These are phyloP conservation scores for Melanogaster broomeanus DNA, from an alignment of 768 basidiomycete species.

Conservation along the genomic window DNA sequence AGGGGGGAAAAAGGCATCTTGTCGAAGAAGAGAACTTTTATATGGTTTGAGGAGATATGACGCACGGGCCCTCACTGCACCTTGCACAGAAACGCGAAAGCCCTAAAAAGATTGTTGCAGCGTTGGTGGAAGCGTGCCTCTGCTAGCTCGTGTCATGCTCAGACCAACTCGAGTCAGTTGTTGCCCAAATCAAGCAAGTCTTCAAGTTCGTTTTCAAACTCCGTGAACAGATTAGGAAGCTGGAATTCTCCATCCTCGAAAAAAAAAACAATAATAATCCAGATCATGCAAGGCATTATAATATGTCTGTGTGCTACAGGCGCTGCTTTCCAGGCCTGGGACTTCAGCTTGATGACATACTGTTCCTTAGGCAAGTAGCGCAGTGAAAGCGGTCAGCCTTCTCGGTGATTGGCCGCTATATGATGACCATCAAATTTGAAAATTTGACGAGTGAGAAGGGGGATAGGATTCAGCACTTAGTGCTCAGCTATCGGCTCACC, in stretches of 20 bases:
- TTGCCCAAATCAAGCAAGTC: constrained; percentile 26
- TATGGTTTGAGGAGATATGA: constrained; percentile 21
- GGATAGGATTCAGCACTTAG: too few species aligned
- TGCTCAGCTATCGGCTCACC: too few species aligned
- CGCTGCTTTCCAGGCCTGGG: too few species aligned
- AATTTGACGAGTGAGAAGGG: too few species aligned
- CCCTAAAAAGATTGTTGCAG: constrained; percentile 19
- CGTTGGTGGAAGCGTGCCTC: constrained; percentile 24
- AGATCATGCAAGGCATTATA: not conserved
- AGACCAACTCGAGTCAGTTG: constrained; percentile 4
- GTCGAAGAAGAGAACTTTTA: constrained; percentile 17
- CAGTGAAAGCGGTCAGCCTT: too few species aligned
- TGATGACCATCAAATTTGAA: too few species aligned
- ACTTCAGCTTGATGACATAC: too few species aligned
- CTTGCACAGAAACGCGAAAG: constrained; percentile 16
- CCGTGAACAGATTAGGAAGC: constrained; percentile 4
- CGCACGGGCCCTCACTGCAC: constrained; percentile 33
- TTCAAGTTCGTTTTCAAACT: constrained; percentile 26
- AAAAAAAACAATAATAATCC: too few species aligned
- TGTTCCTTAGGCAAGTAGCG: too few species aligned
- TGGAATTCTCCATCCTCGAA: too few species aligned
- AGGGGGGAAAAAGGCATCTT: constrained; percentile 8
- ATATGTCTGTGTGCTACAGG: too few species aligned
- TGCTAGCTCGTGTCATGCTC: constrained; percentile 17
- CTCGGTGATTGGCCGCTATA: too few species aligned